Evolutionary conservation across 140 eudicot genomes (phyloP).

Genomic region (Ambrosia hybrid): DNA sequence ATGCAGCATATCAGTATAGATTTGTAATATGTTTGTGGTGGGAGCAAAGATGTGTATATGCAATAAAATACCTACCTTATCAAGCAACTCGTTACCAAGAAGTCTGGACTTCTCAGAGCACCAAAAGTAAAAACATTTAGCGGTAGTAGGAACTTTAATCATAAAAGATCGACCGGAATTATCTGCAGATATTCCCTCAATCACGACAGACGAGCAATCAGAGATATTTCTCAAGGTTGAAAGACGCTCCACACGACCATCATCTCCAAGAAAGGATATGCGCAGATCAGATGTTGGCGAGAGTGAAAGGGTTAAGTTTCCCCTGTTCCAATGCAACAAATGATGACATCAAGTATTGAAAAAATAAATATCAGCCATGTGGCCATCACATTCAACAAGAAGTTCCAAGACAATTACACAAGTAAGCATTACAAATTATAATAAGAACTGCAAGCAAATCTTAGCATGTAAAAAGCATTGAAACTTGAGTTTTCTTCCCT

Average conservation of each 20-base stretch:
- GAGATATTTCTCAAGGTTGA: constrained; percentile 50
- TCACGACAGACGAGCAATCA: constrained; percentile 45
- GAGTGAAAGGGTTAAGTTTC: constrained; percentile 66
- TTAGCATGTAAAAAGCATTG: background rate
- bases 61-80: constrained; percentile 49
- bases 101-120: constrained; percentile 87
- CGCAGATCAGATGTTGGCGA: constrained; percentile 86
- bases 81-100: constrained; percentile 73
- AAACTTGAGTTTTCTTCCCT: background rate
- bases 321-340: constrained; percentile 52
- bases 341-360: constrained; percentile 21
- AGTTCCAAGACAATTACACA: background rate
- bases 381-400: background rate
- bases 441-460: background rate
- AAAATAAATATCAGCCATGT: background rate
- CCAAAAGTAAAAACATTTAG: constrained; percentile 65
- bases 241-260: constrained; percentile 63
- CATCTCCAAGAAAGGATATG: constrained; percentile 72
- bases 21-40: background rate
- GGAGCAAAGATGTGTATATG: background rate
- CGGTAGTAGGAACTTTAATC: constrained; percentile 40
- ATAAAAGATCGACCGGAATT: constrained; percentile 76
- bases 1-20: background rate
- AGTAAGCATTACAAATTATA: background rate
- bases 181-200: constrained; percentile 70